Percentiles rank a stretch among this genome's conserved stretches.
These are phyloP conservation scores for Exophiala lecanii-corni DNA, from an alignment of 2,329 filamentous ascomycete genomes.

Conservation along the genomic window DNA sequence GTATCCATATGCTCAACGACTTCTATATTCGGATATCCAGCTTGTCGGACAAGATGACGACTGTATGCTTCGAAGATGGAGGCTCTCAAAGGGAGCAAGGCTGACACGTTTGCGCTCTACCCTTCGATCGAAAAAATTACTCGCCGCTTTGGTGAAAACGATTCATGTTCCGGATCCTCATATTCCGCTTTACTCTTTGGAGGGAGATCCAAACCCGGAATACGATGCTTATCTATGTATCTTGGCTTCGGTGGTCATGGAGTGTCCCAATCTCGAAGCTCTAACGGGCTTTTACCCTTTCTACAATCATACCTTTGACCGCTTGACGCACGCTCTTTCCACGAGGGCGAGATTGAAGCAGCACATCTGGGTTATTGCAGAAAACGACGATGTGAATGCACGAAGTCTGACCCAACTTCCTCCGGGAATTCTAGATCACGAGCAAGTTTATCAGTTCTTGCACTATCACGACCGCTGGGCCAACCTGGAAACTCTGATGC, in stretches of 20 bases:
- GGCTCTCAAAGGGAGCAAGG: constrained; percentile 45
- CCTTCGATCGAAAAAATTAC: constrained; percentile 45
- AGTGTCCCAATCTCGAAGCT: constrained; percentile 54
- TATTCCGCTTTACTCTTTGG: constrained; percentile 29
- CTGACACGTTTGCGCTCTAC: constrained; percentile 53
- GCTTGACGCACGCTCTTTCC: constrained; percentile 52
- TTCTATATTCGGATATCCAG: constrained; percentile 48
- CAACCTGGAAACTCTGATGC: constrained; percentile 49
- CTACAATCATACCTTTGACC: constrained; percentile 51
- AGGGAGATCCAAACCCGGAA: constrained; percentile 36
- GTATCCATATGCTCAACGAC: constrained; percentile 48
- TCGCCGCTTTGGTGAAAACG: constrained; percentile 51
- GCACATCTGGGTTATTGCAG: constrained; percentile 53
- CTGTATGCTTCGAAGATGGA: constrained; percentile 44
- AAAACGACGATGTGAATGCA: constrained; percentile 38
- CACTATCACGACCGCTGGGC: constrained; percentile 50
- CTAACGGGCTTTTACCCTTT: constrained; percentile 51
- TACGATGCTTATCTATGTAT: constrained; percentile 49
- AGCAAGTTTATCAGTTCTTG: constrained; percentile 49
- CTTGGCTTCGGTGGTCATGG: constrained; percentile 54
- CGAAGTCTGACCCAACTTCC: constrained; percentile 32
- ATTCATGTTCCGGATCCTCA: constrained; percentile 50
- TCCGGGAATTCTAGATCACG: constrained; percentile 45
- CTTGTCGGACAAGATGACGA: constrained; percentile 46
- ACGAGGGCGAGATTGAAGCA: constrained; percentile 51